Evolutionary conservation across 345 rosid species (phyloP).

Genomic region (Brassica carinata): DNA sequence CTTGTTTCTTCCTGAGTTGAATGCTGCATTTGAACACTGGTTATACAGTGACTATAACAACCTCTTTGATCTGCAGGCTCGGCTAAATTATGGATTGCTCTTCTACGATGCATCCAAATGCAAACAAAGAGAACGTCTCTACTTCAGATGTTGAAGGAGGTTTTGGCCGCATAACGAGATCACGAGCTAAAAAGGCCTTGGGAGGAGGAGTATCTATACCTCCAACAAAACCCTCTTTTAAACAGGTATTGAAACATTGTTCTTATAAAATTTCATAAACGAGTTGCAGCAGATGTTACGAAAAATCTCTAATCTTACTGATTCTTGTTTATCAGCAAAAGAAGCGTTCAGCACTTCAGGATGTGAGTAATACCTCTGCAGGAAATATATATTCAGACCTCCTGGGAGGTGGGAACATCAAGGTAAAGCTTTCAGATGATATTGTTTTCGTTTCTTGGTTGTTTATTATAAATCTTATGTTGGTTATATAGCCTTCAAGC

Average conservation of each 20-base stretch:
- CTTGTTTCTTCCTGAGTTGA: not conserved
- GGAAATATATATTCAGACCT: slow-evolving; percentile 42
- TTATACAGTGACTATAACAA: not conserved
- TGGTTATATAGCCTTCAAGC: slow-evolving; percentile 1
- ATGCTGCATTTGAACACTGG: slow-evolving; percentile 18
- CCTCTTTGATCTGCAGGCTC: slow-evolving; percentile 30
- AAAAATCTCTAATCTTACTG: slow-evolving; percentile 38
- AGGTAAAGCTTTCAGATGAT: slow-evolving; percentile 45
- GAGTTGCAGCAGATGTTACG: slow-evolving; percentile 56
- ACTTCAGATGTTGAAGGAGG: slow-evolving; percentile 46
- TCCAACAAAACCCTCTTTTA: slow-evolving; percentile 60
- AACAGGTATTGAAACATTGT: slow-evolving; percentile 60
- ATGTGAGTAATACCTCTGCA: slow-evolving; percentile 59
- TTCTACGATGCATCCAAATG: slow-evolving; percentile 49
- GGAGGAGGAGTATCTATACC: slow-evolving; percentile 60
- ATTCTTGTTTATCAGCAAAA: slow-evolving; percentile 54
- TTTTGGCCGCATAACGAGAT: slow-evolving; percentile 61
- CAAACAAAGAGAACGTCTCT: slow-evolving; percentile 62
- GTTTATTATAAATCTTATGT: slow-evolving; percentile 10
- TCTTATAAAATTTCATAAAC: slow-evolving; percentile 45
- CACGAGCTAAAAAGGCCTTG: slow-evolving; percentile 62
- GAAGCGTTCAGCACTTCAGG: slow-evolving; percentile 79
- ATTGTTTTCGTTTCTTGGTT: slow-evolving; percentile 13
- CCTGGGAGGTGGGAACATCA: slow-evolving; percentile 45
- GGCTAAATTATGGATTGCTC: slow-evolving; percentile 37